A percentile compares a stretch with the other conserved stretches of the same genome.
phyloP scores from a whole-genome alignment of 2,329 filamentous ascomycete genomes.

The Alternaria gaisen region DNA sequence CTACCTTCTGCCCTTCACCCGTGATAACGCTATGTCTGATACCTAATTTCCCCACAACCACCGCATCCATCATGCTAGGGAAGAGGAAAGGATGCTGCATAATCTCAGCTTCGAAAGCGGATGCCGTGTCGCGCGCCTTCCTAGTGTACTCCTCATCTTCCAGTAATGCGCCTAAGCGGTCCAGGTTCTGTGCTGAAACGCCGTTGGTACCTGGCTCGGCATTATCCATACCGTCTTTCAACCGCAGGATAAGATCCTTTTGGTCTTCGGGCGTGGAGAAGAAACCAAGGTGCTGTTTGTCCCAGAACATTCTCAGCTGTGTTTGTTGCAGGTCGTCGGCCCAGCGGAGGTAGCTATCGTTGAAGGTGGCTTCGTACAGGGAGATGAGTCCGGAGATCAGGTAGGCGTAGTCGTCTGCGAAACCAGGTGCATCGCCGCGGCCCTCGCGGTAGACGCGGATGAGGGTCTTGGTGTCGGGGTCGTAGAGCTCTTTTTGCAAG shows the following conservation, averaged over 20 bases:
- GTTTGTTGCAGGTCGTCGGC: slow-evolving; percentile 81
- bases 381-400: slow-evolving; percentile 83
- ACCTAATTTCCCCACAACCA: slow-evolving; percentile 79
- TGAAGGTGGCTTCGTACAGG: slow-evolving; percentile 82
- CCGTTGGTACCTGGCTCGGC: slow-evolving; percentile 91
- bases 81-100: slow-evolving; percentile 94
- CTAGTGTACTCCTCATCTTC: slow-evolving; percentile 70
- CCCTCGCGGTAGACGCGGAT: slow-evolving; percentile 78
- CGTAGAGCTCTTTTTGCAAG: slow-evolving; percentile 77
- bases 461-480: slow-evolving; percentile 67
- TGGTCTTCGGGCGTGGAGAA: slow-evolving; percentile 73
- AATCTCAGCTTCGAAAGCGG: slow-evolving; percentile 89
- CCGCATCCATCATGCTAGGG: slow-evolving; percentile 76
- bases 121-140: slow-evolving; percentile 76
- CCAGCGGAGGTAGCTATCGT: slow-evolving; percentile 79
- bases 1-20: slow-evolving; percentile 55
- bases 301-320: slow-evolving; percentile 82
- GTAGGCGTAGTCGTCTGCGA: slow-evolving; percentile 96
- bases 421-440: slow-evolving; percentile 72
- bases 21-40: slow-evolving; percentile 67
- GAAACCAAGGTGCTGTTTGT: slow-evolving; percentile 69
- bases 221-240: slow-evolving; percentile 96
- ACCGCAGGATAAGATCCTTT: slow-evolving; percentile 77
- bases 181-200: slow-evolving; percentile 85
- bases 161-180: slow-evolving; percentile 76